Base-by-base conservation (phyloP, 1,284 basidiomycete species). In the Inonotus hispidus region DNA sequence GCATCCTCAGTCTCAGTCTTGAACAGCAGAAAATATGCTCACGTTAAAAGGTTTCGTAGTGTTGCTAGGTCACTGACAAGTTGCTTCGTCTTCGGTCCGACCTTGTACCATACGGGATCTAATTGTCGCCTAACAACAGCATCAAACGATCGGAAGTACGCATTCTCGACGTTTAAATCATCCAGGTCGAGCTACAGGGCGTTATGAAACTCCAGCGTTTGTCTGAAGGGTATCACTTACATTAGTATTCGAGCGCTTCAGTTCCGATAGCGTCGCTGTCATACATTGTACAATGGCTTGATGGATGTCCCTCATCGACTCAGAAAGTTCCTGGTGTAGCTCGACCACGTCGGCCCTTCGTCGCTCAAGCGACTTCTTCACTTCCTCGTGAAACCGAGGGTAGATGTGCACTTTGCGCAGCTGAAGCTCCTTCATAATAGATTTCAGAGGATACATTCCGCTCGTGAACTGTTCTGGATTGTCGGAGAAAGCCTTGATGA, bases 401-500 rank as follows among this genome's bases (percentile, higher is more conserved):
- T 93, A 98, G 14, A 99, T 88, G 69, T 93, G 88, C 1, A 96
- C 94, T 11, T 82, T 87, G 25, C 91, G 84, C 59, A 99, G 78
- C 66, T 93, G 92, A 2, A 99, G 81, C 71, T 97, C 94, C 65
- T 94, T 92, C 80, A 99, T 87, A 63, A 97, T 92, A 53, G 90
- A 94, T 69, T 91, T 91, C 19, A 99, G 76, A 0, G 96, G 95
- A 0, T 90, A 93, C 69, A 98, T 76, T 0, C 95, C 95, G 66
- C 87, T 92, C 0, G 91, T 94, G 64, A 99, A 97, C 63, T 90
- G 85, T 71, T 99, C 96, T 0, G 96, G 94, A 67, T 98, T 89
- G 71, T 98, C 96, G 0, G 94, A 94, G 71, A 99, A 98, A 0
- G 95, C 97, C 73, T 99, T 98, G 65, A 98, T 76, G 72, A 98